Percentiles rank a stretch among this genome's conserved stretches.
Conservation (phyloP, 2,329 filamentous ascomycete genomes). For the Aspergillus eucalypticola region DNA sequence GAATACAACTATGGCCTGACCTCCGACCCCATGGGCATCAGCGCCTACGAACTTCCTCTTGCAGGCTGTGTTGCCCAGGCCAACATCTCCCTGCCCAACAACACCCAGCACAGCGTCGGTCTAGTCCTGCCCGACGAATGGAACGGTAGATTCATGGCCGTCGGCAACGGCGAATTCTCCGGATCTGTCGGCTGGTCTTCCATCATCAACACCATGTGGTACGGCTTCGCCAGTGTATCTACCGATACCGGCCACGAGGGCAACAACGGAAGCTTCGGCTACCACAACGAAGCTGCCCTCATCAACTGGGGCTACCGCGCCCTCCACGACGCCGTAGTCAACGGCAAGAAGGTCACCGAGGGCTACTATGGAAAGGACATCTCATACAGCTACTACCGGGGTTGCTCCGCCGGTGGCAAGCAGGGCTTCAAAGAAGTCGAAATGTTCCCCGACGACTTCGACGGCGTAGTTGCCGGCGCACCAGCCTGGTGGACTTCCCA, state of each 20-base stretch:
- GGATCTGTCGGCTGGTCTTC: constrained; percentile 6
- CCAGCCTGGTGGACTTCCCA: constrained; percentile 55
- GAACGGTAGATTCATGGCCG: constrained; percentile 7
- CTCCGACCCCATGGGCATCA: background rate
- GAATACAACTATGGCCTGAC: constrained; percentile 5
- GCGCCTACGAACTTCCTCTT: constrained; percentile 2
- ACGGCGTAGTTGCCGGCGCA: constrained; percentile 55
- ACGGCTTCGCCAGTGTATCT: constrained; percentile 8
- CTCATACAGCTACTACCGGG: constrained; percentile 46
- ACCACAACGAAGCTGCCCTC: constrained; percentile 16
- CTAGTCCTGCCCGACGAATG: constrained; percentile 2
- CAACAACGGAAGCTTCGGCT: constrained; percentile 9
- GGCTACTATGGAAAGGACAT: constrained; percentile 50
- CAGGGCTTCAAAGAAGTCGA: constrained; percentile 59
- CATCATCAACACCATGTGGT: constrained; percentile 9
- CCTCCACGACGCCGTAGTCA: constrained; percentile 52
- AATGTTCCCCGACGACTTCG: constrained; percentile 58
- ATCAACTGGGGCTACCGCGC: constrained; percentile 44
- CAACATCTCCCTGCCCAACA: constrained; percentile 9
- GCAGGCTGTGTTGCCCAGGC: constrained; percentile 7
- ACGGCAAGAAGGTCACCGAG: constrained; percentile 51
- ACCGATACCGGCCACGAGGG: constrained; percentile 7
- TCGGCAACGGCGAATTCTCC: constrained; percentile 5
- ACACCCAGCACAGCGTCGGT: constrained; percentile 7
- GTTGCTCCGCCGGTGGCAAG: constrained; percentile 61